Percentiles rank a stretch among this genome's conserved stretches.
Evolutionary conservation across 768 basidiomycete species (phyloP).

Genomic region (Podaxis mareebaensis): DNA sequence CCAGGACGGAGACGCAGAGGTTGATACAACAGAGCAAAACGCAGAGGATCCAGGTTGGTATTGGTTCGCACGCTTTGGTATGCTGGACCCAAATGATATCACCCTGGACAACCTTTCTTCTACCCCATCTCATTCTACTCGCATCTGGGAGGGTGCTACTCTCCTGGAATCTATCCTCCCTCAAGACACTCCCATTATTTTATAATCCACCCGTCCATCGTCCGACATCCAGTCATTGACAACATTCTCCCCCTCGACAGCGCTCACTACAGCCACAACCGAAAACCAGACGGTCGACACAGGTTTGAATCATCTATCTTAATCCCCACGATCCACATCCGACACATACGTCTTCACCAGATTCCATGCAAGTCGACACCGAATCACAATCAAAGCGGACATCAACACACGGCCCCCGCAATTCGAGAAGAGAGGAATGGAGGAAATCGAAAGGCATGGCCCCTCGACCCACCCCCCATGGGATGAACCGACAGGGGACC

Average conservation of each 20-base stretch:
- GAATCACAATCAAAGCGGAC: slow-evolving; percentile 38
- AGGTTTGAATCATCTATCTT: slow-evolving; percentile 30
- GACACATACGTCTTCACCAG: slow-evolving; percentile 27
- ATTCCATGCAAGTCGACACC: slow-evolving; percentile 57
- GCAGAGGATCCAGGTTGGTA: slow-evolving; percentile 64
- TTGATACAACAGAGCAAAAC: slow-evolving; percentile 37
- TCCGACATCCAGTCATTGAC: slow-evolving; percentile 37
- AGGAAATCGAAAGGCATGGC: slow-evolving; percentile 74
- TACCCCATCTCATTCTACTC: not conserved
- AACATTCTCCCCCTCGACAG: slow-evolving; percentile 39
- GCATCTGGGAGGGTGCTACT: slow-evolving; percentile 12
- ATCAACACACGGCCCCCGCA: slow-evolving; percentile 82
- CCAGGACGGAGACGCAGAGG: slow-evolving; percentile 35
- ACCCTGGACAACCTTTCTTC: slow-evolving; percentile 40
- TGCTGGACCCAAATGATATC: slow-evolving; percentile 59
- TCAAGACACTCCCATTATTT: slow-evolving; percentile 17
- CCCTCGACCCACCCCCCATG: slow-evolving; percentile 47
- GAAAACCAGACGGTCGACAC: slow-evolving; percentile 24
- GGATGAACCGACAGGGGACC: slow-evolving; percentile 69
- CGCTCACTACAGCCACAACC: slow-evolving; percentile 24
- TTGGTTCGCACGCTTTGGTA: slow-evolving; percentile 56
- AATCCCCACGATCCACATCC: not conserved
- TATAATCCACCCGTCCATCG: slow-evolving; percentile 27
- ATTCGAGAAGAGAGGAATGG: slow-evolving; percentile 81
- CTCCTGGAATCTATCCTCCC: slow-evolving; percentile 9